Conservation (phyloP, 2,329 filamentous ascomycete species). For the Penicillium sclerotigenum region DNA sequence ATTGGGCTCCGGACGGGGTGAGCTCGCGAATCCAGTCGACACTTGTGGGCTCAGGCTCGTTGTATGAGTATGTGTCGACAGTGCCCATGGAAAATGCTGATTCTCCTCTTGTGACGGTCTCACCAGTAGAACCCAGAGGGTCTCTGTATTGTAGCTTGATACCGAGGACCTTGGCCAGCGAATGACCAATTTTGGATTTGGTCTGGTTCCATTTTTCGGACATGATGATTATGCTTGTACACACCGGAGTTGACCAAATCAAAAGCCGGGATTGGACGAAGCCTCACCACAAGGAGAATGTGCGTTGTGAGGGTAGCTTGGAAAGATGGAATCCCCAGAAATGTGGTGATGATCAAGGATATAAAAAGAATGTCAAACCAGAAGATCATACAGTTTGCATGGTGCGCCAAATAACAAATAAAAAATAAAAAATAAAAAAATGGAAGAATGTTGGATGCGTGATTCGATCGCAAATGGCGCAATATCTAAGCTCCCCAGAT, state of each 20-base stretch:
- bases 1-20: conserved; percentile 56
- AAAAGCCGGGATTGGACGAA: conserved; percentile 1
- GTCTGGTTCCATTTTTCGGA: conserved; percentile 9
- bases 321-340: not conserved
- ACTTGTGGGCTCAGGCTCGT: conserved; percentile 76
- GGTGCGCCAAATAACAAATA: conserved; percentile 5
- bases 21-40: conserved; percentile 67
- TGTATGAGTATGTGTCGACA: conserved; percentile 74
- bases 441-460: conserved; percentile 17
- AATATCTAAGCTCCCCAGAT: conserved; percentile 25
- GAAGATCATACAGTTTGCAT: conserved; percentile 17
- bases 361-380: conserved; percentile 10
- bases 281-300: not conserved
- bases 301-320: not conserved
- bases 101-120: conserved; percentile 71
- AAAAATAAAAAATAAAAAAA: conserved; percentile 1
- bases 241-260: not conserved
- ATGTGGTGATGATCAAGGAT: conserved; percentile 16
- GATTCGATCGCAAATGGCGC: conserved; percentile 24
- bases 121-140: conserved; percentile 47
- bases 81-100: conserved; percentile 72
- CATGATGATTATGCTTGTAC: not conserved
- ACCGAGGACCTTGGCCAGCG: conserved; percentile 72
- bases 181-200: conserved; percentile 62
- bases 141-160: conserved; percentile 76